These are phyloP conservation scores for Verticillium longisporum DNA, from an alignment of 2,329 filamentous ascomycete genomes.

Conservation along the genomic window DNA sequence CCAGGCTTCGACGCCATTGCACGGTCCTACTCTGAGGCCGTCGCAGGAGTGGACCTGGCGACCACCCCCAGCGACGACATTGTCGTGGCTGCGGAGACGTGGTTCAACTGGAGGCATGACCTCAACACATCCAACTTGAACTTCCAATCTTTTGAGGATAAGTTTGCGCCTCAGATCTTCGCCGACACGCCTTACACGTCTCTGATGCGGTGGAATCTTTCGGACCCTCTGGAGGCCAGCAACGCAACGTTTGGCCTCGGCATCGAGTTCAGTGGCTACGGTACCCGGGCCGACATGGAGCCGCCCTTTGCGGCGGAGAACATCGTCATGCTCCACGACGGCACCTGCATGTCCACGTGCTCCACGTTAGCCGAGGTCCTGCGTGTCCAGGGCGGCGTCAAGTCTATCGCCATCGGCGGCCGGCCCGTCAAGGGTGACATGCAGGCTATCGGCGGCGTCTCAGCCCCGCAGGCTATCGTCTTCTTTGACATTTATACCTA, in stretches of 20 bases:
- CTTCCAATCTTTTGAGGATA: slow-evolving; percentile 40
- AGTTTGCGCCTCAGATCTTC: slow-evolving; percentile 31
- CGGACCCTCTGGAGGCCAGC: slow-evolving; percentile 30
- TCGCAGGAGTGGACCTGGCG: slow-evolving; percentile 36
- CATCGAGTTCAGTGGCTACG: slow-evolving; percentile 43
- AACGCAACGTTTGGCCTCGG: slow-evolving; percentile 33
- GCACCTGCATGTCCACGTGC: slow-evolving; percentile 52
- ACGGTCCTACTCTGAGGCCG: slow-evolving; percentile 33
- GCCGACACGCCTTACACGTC: slow-evolving; percentile 48
- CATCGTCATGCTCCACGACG: slow-evolving; percentile 53
- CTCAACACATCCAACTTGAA: slow-evolving; percentile 40
- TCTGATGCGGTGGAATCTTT: slow-evolving; percentile 44
- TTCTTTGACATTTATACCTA: slow-evolving; percentile 21
- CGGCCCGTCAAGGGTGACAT: slow-evolving; percentile 31
- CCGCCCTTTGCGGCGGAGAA: slow-evolving; percentile 51
- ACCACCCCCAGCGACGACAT: slow-evolving; percentile 27
- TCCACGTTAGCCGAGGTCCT: slow-evolving; percentile 50
- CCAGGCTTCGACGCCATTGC: slow-evolving; percentile 36
- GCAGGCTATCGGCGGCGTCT: slow-evolving; percentile 29
- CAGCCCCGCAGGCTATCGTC: slow-evolving; percentile 35
- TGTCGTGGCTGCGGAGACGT: slow-evolving; percentile 18
- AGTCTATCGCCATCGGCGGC: slow-evolving; percentile 2
- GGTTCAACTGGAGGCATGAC: slow-evolving; percentile 44
- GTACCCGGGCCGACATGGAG: slow-evolving; percentile 35
- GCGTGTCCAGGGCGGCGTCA: slow-evolving; percentile 20